Evolutionary conservation across 2,329 filamentous ascomycete species (phyloP).

Genomic region (Penicillium vulpinum): DNA sequence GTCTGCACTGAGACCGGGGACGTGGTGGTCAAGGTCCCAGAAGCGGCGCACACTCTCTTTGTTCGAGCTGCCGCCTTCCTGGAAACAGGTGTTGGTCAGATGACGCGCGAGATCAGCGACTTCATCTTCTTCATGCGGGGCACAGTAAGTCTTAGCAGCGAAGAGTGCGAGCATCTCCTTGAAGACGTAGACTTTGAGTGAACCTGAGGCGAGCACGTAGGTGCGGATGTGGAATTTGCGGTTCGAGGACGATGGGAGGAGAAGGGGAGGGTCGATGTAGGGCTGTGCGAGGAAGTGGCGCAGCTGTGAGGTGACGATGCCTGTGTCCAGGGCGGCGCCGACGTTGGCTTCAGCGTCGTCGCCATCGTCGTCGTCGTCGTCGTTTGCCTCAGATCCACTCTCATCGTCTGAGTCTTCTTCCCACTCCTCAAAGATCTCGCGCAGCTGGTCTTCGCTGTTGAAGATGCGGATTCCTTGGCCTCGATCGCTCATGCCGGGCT

Average conservation of each 20-base stretch:
- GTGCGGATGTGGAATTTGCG: constrained; percentile 94
- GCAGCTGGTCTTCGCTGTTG: constrained; percentile 78
- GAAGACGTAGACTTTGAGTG: constrained; percentile 82
- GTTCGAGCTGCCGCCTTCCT: constrained; percentile 56
- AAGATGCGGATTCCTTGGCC: constrained; percentile 93
- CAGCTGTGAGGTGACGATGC: constrained; percentile 82
- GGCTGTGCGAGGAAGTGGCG: constrained; percentile 95
- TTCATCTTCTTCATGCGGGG: constrained; percentile 55
- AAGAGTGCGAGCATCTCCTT: constrained; percentile 90
- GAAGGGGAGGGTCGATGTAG: constrained; percentile 85
- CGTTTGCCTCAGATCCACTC: constrained; percentile 44
- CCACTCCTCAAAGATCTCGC: constrained; percentile 87
- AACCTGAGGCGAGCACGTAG: constrained; percentile 81
- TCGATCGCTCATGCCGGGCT: constrained; percentile 95
- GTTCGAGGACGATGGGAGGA: constrained; percentile 62
- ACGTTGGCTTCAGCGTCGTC: constrained; percentile 15
- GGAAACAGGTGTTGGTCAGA: constrained; percentile 93
- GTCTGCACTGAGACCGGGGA: constrained; percentile 30
- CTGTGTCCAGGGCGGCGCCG: constrained; percentile 43
- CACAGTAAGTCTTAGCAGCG: constrained; percentile 69
- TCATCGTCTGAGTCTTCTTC: constrained; percentile 64
- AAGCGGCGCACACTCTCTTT: constrained; percentile 72
- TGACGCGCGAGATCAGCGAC: constrained; percentile 67
- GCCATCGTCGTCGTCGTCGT: too few relatives aligned
- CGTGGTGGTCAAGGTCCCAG: constrained; percentile 62